phyloP scores from a whole-genome alignment of 306 rosid genomes.

The Cicer arietinum region DNA sequence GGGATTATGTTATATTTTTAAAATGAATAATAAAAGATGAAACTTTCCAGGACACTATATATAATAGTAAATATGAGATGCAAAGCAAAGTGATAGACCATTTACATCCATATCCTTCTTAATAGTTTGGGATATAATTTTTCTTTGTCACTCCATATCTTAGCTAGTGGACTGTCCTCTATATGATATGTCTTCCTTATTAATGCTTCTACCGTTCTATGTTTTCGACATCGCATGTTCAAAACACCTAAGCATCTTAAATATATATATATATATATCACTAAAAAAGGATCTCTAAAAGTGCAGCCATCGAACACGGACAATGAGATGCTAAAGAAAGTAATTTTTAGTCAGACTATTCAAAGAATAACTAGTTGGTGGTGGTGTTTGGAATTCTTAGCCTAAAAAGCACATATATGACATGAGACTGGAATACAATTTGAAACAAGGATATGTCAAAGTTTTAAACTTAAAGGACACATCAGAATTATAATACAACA shows the following conservation, averaged over 20 bases:
- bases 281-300: slow-evolving; percentile 2
- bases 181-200: not conserved
- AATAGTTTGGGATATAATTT: too few relatives aligned
- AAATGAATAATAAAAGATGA: not conserved
- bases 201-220: not conserved
- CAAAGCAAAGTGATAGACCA: not conserved
- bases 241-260: slow-evolving; percentile 10
- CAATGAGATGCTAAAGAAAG: slow-evolving; percentile 13
- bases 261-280: not conserved
- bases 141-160: too few relatives aligned
- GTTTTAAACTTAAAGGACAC: not conserved
- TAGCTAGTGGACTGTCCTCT: too few relatives aligned
- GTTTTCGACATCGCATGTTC: not conserved
- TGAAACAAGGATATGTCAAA: not conserved
- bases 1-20: slow-evolving; percentile 3
- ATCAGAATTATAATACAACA: not conserved
- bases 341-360: not conserved
- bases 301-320: not conserved
- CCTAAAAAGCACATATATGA: not conserved
- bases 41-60: not conserved
- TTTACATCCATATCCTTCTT: too few relatives aligned
- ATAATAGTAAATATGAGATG: slow-evolving; percentile 5
- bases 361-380: not conserved
- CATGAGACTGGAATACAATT: not conserved
- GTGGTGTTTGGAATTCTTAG: not conserved